Percentiles rank a stretch among this genome's conserved stretches.
phyloP scores from a whole-genome alignment of 257 asterid species.

The Mitragyna speciosa region DNA sequence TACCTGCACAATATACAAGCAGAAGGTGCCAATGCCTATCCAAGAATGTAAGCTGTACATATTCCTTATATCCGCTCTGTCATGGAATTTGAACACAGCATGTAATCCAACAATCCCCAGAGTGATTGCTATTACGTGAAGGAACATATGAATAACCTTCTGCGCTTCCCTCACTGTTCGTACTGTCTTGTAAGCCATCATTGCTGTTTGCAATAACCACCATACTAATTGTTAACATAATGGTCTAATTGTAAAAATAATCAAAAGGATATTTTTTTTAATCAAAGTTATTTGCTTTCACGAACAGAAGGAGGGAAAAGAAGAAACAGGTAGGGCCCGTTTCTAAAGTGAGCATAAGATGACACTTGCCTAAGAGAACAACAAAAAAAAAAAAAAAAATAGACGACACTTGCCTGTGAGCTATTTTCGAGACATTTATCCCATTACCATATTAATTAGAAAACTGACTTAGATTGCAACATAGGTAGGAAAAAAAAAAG shows the following conservation, averaged over 20 bases:
- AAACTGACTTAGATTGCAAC: too few relatives aligned
- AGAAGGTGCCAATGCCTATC: constrained; percentile 75
- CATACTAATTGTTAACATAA: neutral
- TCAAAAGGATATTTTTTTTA: neutral
- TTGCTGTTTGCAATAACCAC: constrained; percentile 21
- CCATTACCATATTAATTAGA: too few relatives aligned
- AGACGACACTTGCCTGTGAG: too few relatives aligned
- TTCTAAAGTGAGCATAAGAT: neutral
- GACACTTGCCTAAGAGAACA: too few relatives aligned
- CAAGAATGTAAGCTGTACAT: constrained; percentile 73
- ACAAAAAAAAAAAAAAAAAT: too few relatives aligned
- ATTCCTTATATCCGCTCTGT: constrained; percentile 30
- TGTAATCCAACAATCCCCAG: constrained; percentile 45
- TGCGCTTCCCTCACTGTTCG: constrained; percentile 41
- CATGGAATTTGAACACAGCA: constrained; percentile 72
- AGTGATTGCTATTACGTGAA: constrained; percentile 31
- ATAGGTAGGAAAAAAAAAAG: too few relatives aligned
- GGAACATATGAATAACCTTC: constrained; percentile 44
- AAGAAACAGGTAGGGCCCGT: neutral
- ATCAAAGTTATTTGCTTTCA: neutral
- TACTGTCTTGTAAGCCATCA: constrained; percentile 82
- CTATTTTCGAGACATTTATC: too few relatives aligned
- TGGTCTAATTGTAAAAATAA: neutral
- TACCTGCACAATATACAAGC: constrained; percentile 75
- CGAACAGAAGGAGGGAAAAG: too few relatives aligned